Base-by-base conservation (phyloP, 768 basidiomycete genomes). In the Mycena haematopus region DNA sequence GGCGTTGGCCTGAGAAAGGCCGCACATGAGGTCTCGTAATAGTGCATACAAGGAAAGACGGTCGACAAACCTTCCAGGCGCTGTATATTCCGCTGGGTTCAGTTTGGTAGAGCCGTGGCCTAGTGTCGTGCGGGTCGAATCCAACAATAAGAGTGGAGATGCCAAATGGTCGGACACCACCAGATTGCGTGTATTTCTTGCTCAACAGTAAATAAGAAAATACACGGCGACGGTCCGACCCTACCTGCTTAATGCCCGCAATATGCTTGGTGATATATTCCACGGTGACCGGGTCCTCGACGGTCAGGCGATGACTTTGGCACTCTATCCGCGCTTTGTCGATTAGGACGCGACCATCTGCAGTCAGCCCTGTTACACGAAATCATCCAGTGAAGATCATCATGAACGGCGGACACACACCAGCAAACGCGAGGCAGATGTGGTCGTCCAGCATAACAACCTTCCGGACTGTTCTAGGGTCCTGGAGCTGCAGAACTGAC, bases 401-500 rank as follows among this genome's bases (percentile, higher is more conserved):
- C 52, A 35, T 31, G 45, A 21, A 36, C 25, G 6, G 24, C n/a
- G n/a, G n/a, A n/a, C n/a, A 72, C 86, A 61, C 70, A 97, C 96
- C 97, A 63, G 97, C 95, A 79, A 99, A 99, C 19, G 96, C 97
- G 59, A 99, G 83, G 73, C 95, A 98, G 60, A 99, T 78, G 73
- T 99, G 97, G 73, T 99, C 97, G 74, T 99, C 97, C 54, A 99
- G 79, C 95, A 98, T 95, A 60, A 93, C 97, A 9, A 99, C 96
- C 76, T 99, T 99, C 56, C 97, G 84, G 17, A 99, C 96, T 1
- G 97, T 99, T 56, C 97, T 85, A 8, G 97, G 95, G 77, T 99
- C 97, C 81, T 99, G 97, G 19, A 99, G 85, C 77, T 99, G 97
- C 13, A 99, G 82, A 29, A 97, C 88, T 0, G 94, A 95, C 78